Evolutionary conservation across 352 stramenopile genomes (phyloP).

Genomic region (Globisporangium nunn): DNA sequence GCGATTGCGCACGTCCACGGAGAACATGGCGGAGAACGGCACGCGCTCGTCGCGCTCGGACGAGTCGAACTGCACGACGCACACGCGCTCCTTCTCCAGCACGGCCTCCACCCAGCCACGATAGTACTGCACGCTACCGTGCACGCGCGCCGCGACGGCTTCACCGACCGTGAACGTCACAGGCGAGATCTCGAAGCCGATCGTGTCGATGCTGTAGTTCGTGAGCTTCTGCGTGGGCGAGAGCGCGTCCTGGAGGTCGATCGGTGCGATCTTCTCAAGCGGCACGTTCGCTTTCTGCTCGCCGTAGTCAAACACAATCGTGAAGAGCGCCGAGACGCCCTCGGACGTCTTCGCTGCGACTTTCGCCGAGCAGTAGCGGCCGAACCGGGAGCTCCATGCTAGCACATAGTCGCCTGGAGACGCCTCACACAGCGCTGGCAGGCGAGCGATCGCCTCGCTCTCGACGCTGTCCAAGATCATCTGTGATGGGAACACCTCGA

Average conservation of each 20-base stretch:
- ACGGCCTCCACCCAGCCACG: constrained; percentile 48
- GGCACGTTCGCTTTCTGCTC: constrained; percentile 47
- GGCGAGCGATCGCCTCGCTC: constrained; percentile 12
- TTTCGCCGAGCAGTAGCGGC: constrained; percentile 57
- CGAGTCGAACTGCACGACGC: constrained; percentile 63
- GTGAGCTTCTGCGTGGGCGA: constrained; percentile 56
- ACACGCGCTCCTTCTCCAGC: constrained; percentile 48
- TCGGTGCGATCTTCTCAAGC: constrained; percentile 36
- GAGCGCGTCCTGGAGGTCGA: constrained; percentile 49
- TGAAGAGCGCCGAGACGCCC: constrained; percentile 29
- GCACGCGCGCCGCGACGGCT: constrained; percentile 48
- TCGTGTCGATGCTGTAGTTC: constrained; percentile 73
- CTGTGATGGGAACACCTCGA: constrained; percentile 71
- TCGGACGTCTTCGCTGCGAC: constrained; percentile 22
- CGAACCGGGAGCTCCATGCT: constrained; percentile 69
- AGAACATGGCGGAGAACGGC: constrained; percentile 66
- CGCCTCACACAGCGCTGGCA: constrained; percentile 13
- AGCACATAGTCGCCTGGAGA: constrained; percentile 46
- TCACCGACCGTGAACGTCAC: constrained; percentile 49
- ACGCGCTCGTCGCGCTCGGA: constrained; percentile 53
- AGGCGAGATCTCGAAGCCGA: constrained; percentile 60
- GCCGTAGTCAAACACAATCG: constrained; percentile 66
- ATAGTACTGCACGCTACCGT: constrained; percentile 53
- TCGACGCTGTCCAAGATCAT: constrained; percentile 54
- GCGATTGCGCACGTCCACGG: constrained; percentile 38